Conservation (phyloP, 164 flowering plant species). For the Nelumbo lutea region DNA sequence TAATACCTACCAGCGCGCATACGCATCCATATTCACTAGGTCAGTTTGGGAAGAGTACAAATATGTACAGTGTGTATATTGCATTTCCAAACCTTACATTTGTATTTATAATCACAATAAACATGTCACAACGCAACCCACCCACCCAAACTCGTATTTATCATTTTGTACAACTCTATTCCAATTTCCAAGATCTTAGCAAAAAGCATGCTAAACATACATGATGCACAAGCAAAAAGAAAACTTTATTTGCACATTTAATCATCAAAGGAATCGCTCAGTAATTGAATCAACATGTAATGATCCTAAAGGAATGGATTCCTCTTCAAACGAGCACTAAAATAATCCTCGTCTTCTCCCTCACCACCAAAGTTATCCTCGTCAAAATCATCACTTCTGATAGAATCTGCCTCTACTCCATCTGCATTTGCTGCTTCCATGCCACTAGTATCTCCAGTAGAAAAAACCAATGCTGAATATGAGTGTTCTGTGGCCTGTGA, state of each 20-base stretch:
- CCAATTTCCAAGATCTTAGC: no score
- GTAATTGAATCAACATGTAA: slow-evolving; percentile 66
- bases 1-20: no score
- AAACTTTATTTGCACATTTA: background rate
- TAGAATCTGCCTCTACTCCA: slow-evolving; percentile 10
- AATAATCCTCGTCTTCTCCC: slow-evolving; percentile 24
- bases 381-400: slow-evolving; percentile 18
- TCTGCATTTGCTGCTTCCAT: slow-evolving; percentile 14
- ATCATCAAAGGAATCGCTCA: slow-evolving; percentile 23
- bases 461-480: slow-evolving; percentile 47
- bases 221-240: no score
- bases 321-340: slow-evolving; percentile 26
- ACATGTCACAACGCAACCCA: no score
- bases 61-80: no score
- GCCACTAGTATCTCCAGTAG: slow-evolving; percentile 19
- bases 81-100: no score
- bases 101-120: no score
- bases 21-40: no score
- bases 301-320: slow-evolving; percentile 47
- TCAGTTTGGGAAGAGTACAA: no score
- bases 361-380: slow-evolving; percentile 24
- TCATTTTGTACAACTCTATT: no score
- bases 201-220: no score
- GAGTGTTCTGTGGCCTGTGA: slow-evolving; percentile 69
- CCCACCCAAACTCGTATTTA: no score